Evolutionary conservation across 176 grass and related monocot species (phyloP), one percentile per base, ranked within the genome.

Genomic region (Panicum miliaceum): DNA sequence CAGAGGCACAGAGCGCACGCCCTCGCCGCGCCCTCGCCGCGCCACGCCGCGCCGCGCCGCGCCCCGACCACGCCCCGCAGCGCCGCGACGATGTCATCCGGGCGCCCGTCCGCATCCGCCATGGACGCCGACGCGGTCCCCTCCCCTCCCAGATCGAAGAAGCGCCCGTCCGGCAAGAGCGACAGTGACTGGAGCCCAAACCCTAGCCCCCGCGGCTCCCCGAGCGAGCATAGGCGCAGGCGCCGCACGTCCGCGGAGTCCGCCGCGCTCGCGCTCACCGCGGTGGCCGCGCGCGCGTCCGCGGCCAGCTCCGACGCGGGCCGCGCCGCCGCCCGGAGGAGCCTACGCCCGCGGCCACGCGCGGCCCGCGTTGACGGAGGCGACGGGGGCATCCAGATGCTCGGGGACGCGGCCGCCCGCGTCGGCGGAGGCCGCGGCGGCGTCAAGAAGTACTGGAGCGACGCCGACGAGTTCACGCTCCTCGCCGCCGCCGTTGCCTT

Each of bases 401-500:
- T 81, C 34, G 78, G 78, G 52, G 78, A 63, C 63, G 78, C 79
- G 4, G 78, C 48, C 47, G 34, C 64, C 35, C 47, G 78, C 78
- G 78, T 68, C 64, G 64, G 52, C 13, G 48, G 43, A 16, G 62
- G 62, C 46, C 78, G 35, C 29, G 32, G 19, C 65, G 73, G 53
- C 41, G 48, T 68, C 38, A 81, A 90, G 73, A 85, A 80, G 47
- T 62, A 82, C n/a, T 95, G 93, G 93, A 86, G 51, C 70, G 86
- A 91, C 64, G 64, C 71, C 14, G 93, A 95, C 66, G 90, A 91
- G 83, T 57, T 89, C 8, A 86, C 80, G 26, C 90, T 95, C 46
- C 90, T 95, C 72, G 66, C 53, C 69, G 88, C 76, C 0, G 93
- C 90, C 23, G 76, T 56, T 3, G 90, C 84, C 43, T 93, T 89